Evolutionary conservation across 179 eudicot genomes (phyloP).

Genomic region (Patellifolia procumbens): DNA sequence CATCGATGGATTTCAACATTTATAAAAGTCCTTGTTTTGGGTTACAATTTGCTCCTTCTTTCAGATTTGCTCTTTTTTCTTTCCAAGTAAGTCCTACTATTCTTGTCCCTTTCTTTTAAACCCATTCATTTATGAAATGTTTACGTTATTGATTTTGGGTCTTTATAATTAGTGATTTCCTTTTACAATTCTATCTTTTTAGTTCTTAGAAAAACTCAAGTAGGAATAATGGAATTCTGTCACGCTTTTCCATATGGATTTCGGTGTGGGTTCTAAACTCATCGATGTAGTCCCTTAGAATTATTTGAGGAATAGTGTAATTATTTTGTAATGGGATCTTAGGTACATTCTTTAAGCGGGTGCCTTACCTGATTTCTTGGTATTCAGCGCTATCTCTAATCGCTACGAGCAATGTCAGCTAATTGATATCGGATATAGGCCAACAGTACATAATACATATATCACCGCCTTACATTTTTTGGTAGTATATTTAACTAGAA

Average conservation of each 20-base stretch:
- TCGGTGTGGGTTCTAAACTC: neutral
- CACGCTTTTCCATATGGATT: constrained; percentile 16
- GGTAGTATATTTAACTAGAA: no score
- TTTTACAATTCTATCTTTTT: neutral
- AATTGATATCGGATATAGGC: no score
- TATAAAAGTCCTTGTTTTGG: constrained; percentile 44
- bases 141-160: neutral
- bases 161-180: constrained; percentile 2
- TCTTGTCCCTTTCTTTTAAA: neutral
- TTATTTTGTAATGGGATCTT: neutral
- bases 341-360: no score
- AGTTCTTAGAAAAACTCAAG: constrained; percentile 15
- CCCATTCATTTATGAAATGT: neutral
- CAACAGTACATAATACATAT: no score
- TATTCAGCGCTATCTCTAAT: no score
- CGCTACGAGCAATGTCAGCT: no score
- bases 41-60: constrained; percentile 32
- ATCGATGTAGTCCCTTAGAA: neutral
- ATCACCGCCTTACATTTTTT: no score
- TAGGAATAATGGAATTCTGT: constrained; percentile 10
- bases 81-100: constrained; percentile 39
- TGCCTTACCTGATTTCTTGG: no score
- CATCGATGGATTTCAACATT: constrained; percentile 78
- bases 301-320: neutral
- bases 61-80: constrained; percentile 40